These are phyloP conservation scores for Aspergillus clavatus DNA, from an alignment of 2,329 filamentous ascomycete species.

Conservation along the genomic window DNA sequence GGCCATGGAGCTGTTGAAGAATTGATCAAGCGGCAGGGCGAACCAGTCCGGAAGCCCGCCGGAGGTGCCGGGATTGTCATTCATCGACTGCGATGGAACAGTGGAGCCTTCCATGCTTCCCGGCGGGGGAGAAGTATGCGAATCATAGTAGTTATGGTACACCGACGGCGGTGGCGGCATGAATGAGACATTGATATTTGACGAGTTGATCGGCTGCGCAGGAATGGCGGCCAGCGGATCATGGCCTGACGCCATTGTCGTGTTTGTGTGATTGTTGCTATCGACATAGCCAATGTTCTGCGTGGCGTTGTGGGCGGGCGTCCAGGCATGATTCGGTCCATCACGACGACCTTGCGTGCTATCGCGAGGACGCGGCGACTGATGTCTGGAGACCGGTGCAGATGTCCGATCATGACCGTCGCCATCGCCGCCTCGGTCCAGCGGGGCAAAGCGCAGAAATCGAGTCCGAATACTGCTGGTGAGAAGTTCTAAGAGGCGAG, in stretches of 20 bases:
- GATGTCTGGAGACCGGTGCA: slow-evolving; percentile 30
- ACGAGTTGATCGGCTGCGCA: slow-evolving; percentile 42
- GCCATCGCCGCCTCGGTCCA: slow-evolving; percentile 42
- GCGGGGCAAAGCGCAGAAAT: slow-evolving; percentile 54
- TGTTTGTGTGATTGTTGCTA: slow-evolving; percentile 18
- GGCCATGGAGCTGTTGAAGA: slow-evolving; percentile 47
- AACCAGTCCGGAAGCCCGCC: slow-evolving; percentile 52
- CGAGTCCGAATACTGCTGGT: slow-evolving; percentile 55
- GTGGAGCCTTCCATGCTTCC: slow-evolving; percentile 28
- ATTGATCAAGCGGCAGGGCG: slow-evolving; percentile 56
- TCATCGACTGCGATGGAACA: slow-evolving; percentile 27
- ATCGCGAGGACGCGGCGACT: slow-evolving; percentile 36
- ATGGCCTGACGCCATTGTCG: slow-evolving; percentile 26
- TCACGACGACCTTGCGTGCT: slow-evolving; percentile 22
- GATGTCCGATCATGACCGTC: slow-evolving; percentile 36
- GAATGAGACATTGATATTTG: slow-evolving; percentile 43
- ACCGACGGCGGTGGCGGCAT: slow-evolving; percentile 45
- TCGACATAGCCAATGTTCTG: slow-evolving; percentile 25
- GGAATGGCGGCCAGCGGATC: slow-evolving; percentile 43
- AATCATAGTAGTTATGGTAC: slow-evolving; percentile 43
- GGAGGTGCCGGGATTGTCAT: slow-evolving; percentile 23
- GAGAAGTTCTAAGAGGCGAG: slow-evolving; percentile 56
- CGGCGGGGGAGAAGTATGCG: slow-evolving; percentile 30
- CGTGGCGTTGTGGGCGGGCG: slow-evolving; percentile 16
- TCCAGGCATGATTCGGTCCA: slow-evolving; percentile 23